Evolutionary conservation across 768 basidiomycete species (phyloP), one percentile per base, ranked within the genome.

Genomic region (Collybiopsis confluens): DNA sequence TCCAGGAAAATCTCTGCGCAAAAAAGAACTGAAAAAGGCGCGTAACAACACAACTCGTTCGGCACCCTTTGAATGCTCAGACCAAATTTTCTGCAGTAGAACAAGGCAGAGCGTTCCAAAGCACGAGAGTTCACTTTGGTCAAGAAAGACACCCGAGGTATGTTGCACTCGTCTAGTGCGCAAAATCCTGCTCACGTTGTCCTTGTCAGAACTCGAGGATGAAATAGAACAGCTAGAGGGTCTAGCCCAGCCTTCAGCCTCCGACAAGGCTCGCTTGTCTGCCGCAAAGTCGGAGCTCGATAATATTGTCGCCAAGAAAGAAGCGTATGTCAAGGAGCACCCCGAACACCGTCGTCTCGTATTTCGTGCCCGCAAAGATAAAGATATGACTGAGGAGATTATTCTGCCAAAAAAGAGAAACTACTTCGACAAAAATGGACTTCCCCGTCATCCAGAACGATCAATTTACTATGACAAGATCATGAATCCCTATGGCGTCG

Each of bases 21-120:
- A 93, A 69, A 98, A 94, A 67, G 96, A 99, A 67, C 74, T 98
- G 41, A 96, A 96, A 74, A 96, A 93, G 86, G 93, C 86, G 70
- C 60, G 81, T 58, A 33, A 26, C 5, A 59, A 59, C 43, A 58
- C 53, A 45, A 56, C 55, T 42, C n/a, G n/a, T n/a, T 51, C 45
- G 35, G 41, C 45, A 66, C 45, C 40, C 40, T 51, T 50, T 50
- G 48, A 37, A 36, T 13, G 35, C 33, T 20, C 16, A 49, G 10
- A 30, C 28, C 24, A 20, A 35, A 11, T 35, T 56, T 53, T 60
- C 48, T 77, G 70, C 70, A 83, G 80, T 86, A 95, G 92, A 96
- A 98, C 78, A 98, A 97, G 76, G 71, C 86, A 66, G 85, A 81
- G 53, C 78, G 95, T 53, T 70, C 80, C 46, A 93, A 95, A 70